These are phyloP conservation scores for Hemileia vastatrix DNA, from an alignment of 1,284 basidiomycete genomes.

Conservation along the genomic window DNA sequence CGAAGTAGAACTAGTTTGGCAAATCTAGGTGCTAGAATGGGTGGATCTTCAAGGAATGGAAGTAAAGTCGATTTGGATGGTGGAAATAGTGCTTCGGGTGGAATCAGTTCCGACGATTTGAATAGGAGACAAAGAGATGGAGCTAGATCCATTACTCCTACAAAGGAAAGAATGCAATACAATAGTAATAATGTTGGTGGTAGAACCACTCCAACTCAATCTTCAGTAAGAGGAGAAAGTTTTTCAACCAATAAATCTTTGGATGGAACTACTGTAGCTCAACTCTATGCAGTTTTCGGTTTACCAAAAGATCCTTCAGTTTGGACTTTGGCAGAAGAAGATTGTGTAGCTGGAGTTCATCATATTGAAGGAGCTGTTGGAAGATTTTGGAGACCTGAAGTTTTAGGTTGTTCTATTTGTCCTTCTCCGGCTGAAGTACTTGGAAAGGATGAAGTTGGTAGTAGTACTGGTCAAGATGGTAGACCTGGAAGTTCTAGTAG, in stretches of 20 bases:
- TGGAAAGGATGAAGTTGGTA: slow-evolving; percentile 2
- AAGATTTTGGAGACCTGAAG: slow-evolving; percentile 88
- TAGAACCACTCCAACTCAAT: background rate
- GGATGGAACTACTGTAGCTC: slow-evolving; percentile 46
- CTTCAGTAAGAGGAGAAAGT: background rate
- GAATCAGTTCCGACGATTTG: background rate
- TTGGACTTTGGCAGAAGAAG: slow-evolving; percentile 84
- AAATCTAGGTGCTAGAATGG: background rate
- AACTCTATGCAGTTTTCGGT: slow-evolving; percentile 49
- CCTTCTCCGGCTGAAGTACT: slow-evolving; percentile 28
- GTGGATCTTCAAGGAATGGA: background rate
- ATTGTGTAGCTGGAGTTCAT: slow-evolving; percentile 69
- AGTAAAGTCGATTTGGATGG: background rate
- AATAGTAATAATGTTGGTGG: too few relatives aligned
- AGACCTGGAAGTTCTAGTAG: slow-evolving; percentile 56
- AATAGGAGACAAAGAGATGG: background rate
- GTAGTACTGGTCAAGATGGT: too few relatives aligned
- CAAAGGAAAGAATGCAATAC: background rate
- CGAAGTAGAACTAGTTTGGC: background rate
- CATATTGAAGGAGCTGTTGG: slow-evolving; percentile 78
- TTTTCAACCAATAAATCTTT: background rate
- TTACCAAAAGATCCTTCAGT: slow-evolving; percentile 46
- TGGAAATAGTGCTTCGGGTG: background rate
- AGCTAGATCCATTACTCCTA: background rate
- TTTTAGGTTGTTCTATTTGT: slow-evolving; percentile 76